Percentiles rank a stretch among this genome's conserved stretches.
Evolutionary conservation across 345 rosid genomes (phyloP).

Genomic region (Laguncularia racemosa): DNA sequence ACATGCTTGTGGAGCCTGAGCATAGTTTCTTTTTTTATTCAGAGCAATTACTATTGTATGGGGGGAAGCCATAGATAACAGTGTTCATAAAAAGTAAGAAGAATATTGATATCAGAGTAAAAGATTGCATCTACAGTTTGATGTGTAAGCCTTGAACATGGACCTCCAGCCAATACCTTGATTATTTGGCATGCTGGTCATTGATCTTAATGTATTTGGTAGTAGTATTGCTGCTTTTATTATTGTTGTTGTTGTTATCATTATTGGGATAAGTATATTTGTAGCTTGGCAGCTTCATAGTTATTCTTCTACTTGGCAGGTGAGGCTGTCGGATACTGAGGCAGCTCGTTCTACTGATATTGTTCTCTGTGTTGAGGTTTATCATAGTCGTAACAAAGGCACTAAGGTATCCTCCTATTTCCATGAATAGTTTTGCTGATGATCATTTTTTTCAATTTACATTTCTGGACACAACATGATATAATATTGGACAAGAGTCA

Average conservation of each 20-base stretch:
- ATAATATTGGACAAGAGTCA: no score
- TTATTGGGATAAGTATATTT: background rate
- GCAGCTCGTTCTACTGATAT: constrained; percentile 51
- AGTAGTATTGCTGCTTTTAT: background rate
- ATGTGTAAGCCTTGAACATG: no score
- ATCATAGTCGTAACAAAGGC: constrained; percentile 31
- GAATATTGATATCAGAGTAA: no score
- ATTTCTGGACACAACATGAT: background rate
- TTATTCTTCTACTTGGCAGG: constrained; percentile 19
- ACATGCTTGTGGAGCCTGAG: no score
- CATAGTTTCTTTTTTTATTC: no score
- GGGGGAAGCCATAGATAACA: no score
- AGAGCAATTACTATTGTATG: no score
- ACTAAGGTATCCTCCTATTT: constrained; percentile 38
- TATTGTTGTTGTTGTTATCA: background rate
- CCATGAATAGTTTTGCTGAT: background rate
- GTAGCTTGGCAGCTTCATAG: background rate
- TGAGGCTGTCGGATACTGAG: constrained; percentile 32
- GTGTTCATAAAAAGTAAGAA: no score
- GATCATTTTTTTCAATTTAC: background rate
- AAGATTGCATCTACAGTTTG: no score
- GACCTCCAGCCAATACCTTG: no score
- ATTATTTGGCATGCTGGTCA: no score
- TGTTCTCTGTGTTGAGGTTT: constrained; percentile 65
- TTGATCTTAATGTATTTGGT: no score